Percentiles rank a stretch among this genome's conserved stretches.
phyloP scores from a whole-genome alignment of 768 basidiomycete genomes.

The Tephrocybe sp. region DNA sequence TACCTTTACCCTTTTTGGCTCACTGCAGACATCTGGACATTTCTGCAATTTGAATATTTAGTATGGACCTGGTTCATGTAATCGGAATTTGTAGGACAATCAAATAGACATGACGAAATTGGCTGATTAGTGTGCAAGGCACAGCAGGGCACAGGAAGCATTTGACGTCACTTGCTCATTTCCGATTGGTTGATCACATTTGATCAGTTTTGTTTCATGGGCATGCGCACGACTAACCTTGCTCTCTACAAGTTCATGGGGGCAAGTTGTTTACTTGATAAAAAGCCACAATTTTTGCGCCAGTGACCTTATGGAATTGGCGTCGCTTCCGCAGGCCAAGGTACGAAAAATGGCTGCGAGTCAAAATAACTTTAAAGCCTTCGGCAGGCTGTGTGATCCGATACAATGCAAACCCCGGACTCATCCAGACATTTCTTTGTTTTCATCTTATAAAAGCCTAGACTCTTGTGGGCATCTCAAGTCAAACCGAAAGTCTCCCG shows the following conservation, averaged over 20 bases:
- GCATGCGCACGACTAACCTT: not conserved
- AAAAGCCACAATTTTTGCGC: not conserved
- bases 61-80: not conserved
- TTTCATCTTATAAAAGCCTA: not conserved
- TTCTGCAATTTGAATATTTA: not conserved
- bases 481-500: constrained; percentile 8
- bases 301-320: too few species aligned
- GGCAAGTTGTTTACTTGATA: not conserved
- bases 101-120: not conserved
- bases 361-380: not conserved
- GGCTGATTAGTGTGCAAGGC: constrained; percentile 3
- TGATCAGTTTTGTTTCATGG: not conserved
- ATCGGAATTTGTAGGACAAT: not conserved
- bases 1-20: not conserved
- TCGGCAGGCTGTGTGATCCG: constrained; percentile 21
- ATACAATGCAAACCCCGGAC: constrained; percentile 11
- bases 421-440: constrained; percentile 2
- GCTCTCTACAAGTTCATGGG: not conserved
- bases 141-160: constrained; percentile 9
- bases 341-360: not conserved
- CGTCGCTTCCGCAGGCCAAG: too few species aligned
- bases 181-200: not conserved
- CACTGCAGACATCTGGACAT: not conserved
- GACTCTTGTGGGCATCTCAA: constrained; percentile 8
- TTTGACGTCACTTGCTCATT: constrained; percentile 8